Percentiles rank a stretch among this genome's conserved stretches.
phyloP scores from a whole-genome alignment of 1,284 basidiomycete genomes.

The Athelia sp. region DNA sequence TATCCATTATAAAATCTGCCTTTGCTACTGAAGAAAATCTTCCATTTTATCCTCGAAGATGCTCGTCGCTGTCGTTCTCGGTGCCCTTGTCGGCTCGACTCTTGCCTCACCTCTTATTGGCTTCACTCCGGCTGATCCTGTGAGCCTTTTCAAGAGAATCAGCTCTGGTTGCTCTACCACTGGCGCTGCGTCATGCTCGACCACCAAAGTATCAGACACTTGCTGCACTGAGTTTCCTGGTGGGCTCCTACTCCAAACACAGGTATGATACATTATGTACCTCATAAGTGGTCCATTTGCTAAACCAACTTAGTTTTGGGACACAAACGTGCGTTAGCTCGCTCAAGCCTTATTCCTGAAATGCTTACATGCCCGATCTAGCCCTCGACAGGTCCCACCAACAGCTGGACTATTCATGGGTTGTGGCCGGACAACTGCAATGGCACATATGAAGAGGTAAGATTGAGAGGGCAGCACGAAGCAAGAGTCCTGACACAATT shows the following conservation, averaged over 20 bases:
- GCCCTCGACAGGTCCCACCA: constrained; percentile 55
- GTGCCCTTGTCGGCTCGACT: constrained; percentile 11
- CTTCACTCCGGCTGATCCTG: constrained; percentile 10
- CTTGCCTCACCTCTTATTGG: constrained; percentile 8
- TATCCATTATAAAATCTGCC: too few species aligned
- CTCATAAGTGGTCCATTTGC: too few species aligned
- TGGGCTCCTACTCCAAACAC: constrained; percentile 59
- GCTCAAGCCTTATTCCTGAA: background rate
- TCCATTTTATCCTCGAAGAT: too few species aligned
- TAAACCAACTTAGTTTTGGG: constrained; percentile 47
- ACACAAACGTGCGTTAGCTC: constrained; percentile 30
- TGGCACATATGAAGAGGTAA: background rate
- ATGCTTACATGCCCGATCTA: background rate
- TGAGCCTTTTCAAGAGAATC: constrained; percentile 23
- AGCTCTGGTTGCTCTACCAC: constrained; percentile 37
- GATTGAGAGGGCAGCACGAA: too few species aligned
- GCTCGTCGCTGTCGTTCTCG: constrained; percentile 9
- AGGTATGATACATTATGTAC: constrained; percentile 30
- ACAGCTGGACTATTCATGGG: constrained; percentile 77
- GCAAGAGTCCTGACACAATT: constrained; percentile 31
- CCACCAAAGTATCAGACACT: constrained; percentile 31
- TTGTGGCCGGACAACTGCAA: constrained; percentile 65
- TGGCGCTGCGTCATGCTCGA: constrained; percentile 41
- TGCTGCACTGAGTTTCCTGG: constrained; percentile 54
- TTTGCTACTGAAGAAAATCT: too few species aligned